Percentiles rank a stretch among this genome's conserved stretches.
phyloP scores from a whole-genome alignment of 1,139 yeast genomes.

The Yamadazyma dushanensis region DNA sequence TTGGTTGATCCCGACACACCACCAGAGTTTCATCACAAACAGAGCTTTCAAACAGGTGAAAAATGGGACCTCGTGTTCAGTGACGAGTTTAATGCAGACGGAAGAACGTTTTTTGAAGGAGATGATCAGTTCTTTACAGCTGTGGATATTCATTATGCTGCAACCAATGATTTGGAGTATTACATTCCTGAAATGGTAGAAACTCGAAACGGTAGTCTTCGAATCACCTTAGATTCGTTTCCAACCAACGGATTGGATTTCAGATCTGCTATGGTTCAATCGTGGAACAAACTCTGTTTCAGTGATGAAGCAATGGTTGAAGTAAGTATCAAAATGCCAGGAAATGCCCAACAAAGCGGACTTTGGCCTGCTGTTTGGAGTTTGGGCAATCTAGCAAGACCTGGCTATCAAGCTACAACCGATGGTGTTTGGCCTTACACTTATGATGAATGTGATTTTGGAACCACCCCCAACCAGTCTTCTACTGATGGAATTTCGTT shows the following conservation, averaged over 20 bases:
- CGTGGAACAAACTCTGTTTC: constrained; percentile 33
- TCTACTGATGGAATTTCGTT: constrained; percentile 31
- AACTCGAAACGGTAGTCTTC: constrained; percentile 26
- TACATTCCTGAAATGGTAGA: constrained; percentile 31
- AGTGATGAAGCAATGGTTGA: constrained; percentile 28
- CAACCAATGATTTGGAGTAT: constrained; percentile 33
- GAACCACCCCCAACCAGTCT: constrained; percentile 31
- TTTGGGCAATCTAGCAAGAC: constrained; percentile 31
- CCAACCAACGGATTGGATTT: constrained; percentile 25
- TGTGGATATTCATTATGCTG: constrained; percentile 29
- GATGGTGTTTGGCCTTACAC: constrained; percentile 38
- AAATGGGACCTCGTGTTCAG: constrained; percentile 30
- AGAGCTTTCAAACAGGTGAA: constrained; percentile 16
- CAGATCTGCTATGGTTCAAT: constrained; percentile 32
- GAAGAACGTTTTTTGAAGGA: constrained; percentile 31
- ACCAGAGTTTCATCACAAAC: constrained; percentile 11
- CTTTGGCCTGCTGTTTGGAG: constrained; percentile 38
- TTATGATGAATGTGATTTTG: constrained; percentile 31
- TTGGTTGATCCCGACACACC: constrained; percentile 33
- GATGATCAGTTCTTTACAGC: constrained; percentile 35
- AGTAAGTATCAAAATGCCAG: constrained; percentile 26
- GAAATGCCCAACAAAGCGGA: constrained; percentile 24
- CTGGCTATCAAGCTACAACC: constrained; percentile 31
- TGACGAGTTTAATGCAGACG: constrained; percentile 32
- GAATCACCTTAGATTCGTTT: constrained; percentile 23